A percentile compares a stretch with the other conserved stretches of the same genome.
Evolutionary conservation across 129 eudicot species (phyloP).

Genomic region (Flaveria bidentis): DNA sequence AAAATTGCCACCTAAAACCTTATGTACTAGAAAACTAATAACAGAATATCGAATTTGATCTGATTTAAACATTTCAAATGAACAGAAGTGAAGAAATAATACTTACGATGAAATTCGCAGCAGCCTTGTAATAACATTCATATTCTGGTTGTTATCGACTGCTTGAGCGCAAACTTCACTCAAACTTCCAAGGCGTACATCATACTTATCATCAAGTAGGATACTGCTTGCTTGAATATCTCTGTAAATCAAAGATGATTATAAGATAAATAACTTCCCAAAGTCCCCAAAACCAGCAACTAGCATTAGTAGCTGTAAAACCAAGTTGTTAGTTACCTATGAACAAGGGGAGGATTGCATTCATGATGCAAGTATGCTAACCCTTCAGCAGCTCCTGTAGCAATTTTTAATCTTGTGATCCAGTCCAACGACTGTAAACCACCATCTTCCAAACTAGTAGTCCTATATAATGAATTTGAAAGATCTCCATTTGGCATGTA

Average conservation of each 20-base stretch:
- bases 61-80: constrained; percentile 3
- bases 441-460: constrained; percentile 41
- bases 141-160: constrained; percentile 49
- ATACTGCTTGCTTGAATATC: constrained; percentile 85
- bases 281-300: background rate
- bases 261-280: background rate
- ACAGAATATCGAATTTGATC: background rate
- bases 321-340: constrained; percentile 48
- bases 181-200: constrained; percentile 82
- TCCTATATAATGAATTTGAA: constrained; percentile 52
- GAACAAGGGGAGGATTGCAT: constrained; percentile 84
- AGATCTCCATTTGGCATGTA: constrained; percentile 78
- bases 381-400: constrained; percentile 80
- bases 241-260: constrained; percentile 34
- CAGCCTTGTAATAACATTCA: constrained; percentile 51
- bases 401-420: constrained; percentile 87
- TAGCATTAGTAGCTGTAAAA: constrained; percentile 4
- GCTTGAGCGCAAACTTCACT: constrained; percentile 63
- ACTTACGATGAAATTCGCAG: constrained; percentile 69
- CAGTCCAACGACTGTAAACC: constrained; percentile 72
- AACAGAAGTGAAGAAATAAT: background rate
- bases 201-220: constrained; percentile 83
- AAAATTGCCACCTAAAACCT: background rate
- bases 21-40: background rate
- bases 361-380: constrained; percentile 72